Evolutionary conservation across 1,284 basidiomycete genomes (phyloP).

Genomic region (Mycena sp.): DNA sequence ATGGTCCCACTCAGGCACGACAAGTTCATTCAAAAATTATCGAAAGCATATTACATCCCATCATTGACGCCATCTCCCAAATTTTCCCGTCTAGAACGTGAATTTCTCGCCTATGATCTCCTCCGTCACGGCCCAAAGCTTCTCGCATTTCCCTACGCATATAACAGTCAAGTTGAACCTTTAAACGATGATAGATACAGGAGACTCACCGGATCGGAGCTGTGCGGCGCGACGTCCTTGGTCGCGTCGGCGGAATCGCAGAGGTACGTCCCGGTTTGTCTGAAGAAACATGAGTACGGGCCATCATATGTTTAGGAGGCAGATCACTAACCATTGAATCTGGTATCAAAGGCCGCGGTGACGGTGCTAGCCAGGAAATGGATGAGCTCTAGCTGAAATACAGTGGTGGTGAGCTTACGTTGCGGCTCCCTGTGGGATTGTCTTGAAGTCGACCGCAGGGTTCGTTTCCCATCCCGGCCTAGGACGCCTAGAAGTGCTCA

Average conservation of each 20-base stretch:
- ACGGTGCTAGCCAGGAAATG: background rate
- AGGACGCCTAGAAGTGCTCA: background rate
- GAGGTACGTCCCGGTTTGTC: conserved; percentile 7
- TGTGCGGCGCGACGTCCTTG: background rate
- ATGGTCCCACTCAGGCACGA: too few relatives aligned
- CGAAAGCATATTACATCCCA: too few relatives aligned
- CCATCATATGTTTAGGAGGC: too few relatives aligned
- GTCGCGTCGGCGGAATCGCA: background rate
- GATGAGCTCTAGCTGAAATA: background rate
- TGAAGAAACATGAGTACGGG: background rate
- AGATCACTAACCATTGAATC: background rate
- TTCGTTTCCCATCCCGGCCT: background rate
- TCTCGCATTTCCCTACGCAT: background rate
- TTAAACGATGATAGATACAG: too few relatives aligned
- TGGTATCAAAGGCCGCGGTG: conserved; percentile 5
- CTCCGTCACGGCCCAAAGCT: too few relatives aligned
- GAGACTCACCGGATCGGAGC: background rate
- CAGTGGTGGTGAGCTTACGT: background rate
- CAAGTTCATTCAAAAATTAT: too few relatives aligned
- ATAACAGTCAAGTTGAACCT: too few relatives aligned
- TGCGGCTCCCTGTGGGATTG: conserved; percentile 5
- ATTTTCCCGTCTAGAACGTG: background rate
- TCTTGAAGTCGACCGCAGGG: too few relatives aligned
- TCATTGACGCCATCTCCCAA: too few relatives aligned
- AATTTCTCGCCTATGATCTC: background rate